These are phyloP conservation scores for Citrullus amarus DNA, from an alignment of 306 rosid species.

Conservation along the genomic window DNA sequence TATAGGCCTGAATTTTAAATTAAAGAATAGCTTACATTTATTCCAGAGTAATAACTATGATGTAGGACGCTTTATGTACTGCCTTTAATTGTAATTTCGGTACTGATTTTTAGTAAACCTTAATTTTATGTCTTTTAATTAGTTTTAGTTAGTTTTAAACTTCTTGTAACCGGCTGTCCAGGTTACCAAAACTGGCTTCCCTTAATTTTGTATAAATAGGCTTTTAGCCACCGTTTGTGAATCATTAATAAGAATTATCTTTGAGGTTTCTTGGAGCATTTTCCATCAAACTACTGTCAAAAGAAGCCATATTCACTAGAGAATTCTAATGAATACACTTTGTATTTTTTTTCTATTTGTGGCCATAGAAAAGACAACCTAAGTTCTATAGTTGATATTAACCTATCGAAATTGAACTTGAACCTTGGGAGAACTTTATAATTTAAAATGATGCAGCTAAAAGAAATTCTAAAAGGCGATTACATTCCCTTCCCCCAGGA, in stretches of 20 bases:
- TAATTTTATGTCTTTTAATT: too few relatives aligned
- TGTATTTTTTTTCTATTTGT: not conserved
- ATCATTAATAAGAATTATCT: too few relatives aligned
- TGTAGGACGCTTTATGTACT: too few relatives aligned
- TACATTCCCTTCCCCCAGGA: not conserved
- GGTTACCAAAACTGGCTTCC: too few relatives aligned
- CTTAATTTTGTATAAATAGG: too few relatives aligned
- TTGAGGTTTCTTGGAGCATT: too few relatives aligned
- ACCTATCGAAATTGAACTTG: not conserved
- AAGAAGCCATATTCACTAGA: not conserved
- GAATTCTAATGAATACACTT: not conserved
- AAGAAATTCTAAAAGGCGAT: not conserved
- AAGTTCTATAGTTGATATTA: not conserved
- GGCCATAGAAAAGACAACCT: not conserved
- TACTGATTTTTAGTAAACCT: too few relatives aligned
- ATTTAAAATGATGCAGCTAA: not conserved
- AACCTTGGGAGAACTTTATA: not conserved
- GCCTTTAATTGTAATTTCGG: too few relatives aligned
- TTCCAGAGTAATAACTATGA: not conserved
- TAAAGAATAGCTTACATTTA: not conserved
- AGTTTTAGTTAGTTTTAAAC: too few relatives aligned
- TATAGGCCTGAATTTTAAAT: not conserved
- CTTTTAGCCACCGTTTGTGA: too few relatives aligned
- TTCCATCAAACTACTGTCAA: not conserved
- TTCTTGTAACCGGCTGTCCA: too few relatives aligned